Evolutionary conservation across 257 asterid genomes (phyloP).

Genomic region (Parsonsia alboflavescens): DNA sequence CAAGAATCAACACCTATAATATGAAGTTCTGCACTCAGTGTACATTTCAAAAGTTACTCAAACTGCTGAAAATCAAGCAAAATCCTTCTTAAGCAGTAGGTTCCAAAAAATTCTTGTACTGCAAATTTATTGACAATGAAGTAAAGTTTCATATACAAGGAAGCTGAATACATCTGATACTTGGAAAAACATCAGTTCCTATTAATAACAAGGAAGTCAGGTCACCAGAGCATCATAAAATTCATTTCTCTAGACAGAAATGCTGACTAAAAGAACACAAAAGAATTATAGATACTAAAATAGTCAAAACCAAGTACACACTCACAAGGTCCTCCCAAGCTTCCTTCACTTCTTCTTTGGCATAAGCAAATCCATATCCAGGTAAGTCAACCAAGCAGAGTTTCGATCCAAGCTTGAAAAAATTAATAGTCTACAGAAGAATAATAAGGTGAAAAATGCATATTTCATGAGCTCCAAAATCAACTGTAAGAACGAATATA

Average conservation of each 20-base stretch:
- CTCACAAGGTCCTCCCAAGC: conserved; percentile 99
- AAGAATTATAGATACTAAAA: background rate
- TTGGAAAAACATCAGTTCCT: background rate
- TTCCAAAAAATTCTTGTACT: background rate
- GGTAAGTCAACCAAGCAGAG: conserved; percentile 89
- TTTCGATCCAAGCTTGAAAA: conserved; percentile 80
- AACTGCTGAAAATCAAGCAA: background rate
- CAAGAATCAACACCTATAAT: background rate
- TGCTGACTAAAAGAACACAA: conserved; percentile 13
- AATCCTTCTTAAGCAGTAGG: background rate
- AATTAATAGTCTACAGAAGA: conserved; percentile 67
- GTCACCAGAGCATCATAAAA: background rate
- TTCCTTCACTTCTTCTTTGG: conserved; percentile 94
- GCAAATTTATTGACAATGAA: background rate
- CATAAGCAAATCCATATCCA: conserved; percentile 98
- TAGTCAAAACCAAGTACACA: conserved; percentile 22
- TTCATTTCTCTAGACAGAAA: background rate
- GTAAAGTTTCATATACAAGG: background rate
- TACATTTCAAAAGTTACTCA: background rate
- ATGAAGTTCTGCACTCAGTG: background rate
- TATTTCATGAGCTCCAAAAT: conserved; percentile 15
- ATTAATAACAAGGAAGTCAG: background rate
- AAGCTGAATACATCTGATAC: background rate
- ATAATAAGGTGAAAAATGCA: conserved; percentile 21
- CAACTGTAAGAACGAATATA: conserved; percentile 12